Base-by-base conservation (phyloP, 2,329 filamentous ascomycete species). In the Hypoxylon sp. region DNA sequence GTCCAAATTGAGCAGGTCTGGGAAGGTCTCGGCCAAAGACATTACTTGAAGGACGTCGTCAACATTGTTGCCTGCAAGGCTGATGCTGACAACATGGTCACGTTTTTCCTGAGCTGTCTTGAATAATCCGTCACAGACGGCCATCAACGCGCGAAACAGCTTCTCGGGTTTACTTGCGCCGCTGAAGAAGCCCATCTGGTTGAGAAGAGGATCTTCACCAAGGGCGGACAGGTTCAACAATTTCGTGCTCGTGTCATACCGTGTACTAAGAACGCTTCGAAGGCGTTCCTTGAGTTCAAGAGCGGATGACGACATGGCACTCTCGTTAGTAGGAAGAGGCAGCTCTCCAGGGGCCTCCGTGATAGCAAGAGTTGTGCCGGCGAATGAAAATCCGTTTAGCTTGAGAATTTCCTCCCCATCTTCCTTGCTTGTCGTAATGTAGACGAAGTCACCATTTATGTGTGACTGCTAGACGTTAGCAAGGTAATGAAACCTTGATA, bases 141-240 rank as follows among this genome's bases (percentile, higher is more conserved):
- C 89, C 92, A 98, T 97, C 66, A 98, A 84, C 1, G 92, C 95
- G 54, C 92, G 92, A 80, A 98, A 97, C 67, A 97, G 92, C 77
- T 97, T 99, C 68, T 91, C 87, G 46, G 91, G 89, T 1, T 89
- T 89, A 2, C 90, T 88, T 62, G 85, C 87, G 63, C 82, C 87
- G 66, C 88, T 86, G 76, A 97, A 93, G 73, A 95, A 91, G 36
- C 92, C 92, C 78, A 93, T 89, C 42, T 86, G 83, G 56, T 89
- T 83, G 3, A 98, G 85, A 61, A 89, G 87, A 1, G 87, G 80
- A 72, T 98, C 95, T 49, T 86, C 82, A 30, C 87, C 89, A 8
- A 98, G 86, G 0, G 85, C 83, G n/a, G 93, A 93, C 8, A 99
- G 87, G 74, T 97, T 89, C 38, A 98, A 85, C 0, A 97, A 82